A percentile compares a stretch with the other conserved stretches of the same genome.
These are phyloP conservation scores for Aureobasidium sp. DNA, from an alignment of 2,329 filamentous ascomycete genomes.

Conservation along the genomic window DNA sequence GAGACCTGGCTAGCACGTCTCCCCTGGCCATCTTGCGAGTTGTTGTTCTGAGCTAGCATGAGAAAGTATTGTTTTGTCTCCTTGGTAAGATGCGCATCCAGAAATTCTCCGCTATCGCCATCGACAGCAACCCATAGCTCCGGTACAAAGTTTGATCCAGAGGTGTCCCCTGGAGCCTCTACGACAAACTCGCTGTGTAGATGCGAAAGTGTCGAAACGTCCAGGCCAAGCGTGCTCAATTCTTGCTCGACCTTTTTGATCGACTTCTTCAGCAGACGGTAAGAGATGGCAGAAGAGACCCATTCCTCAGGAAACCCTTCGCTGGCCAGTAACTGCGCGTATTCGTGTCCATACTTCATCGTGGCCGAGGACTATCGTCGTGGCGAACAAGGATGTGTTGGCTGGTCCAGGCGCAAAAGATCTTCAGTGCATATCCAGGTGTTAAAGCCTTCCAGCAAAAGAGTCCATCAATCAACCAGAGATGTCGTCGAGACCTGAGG, in stretches of 20 bases:
- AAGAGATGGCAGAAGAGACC: constrained; percentile 70
- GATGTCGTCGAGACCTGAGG: neutral
- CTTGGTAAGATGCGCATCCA: constrained; percentile 60
- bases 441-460: neutral
- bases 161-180: constrained; percentile 16
- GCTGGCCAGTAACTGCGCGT: constrained; percentile 58
- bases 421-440: neutral
- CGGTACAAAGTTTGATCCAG: constrained; percentile 44
- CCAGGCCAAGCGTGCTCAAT: constrained; percentile 61
- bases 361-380: neutral
- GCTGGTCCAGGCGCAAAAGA: constrained; percentile 6
- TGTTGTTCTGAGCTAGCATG: constrained; percentile 26
- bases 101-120: constrained; percentile 54
- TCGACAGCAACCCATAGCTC: constrained; percentile 64
- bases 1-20: neutral
- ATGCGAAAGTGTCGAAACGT: constrained; percentile 58
- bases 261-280: constrained; percentile 79
- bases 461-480: neutral
- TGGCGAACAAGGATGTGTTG: neutral
- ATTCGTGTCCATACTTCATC: constrained; percentile 86
- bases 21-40: neutral
- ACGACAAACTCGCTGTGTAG: constrained; percentile 42
- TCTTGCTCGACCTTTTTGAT: constrained; percentile 72
- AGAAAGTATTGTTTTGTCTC: constrained; percentile 57
- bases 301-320: constrained; percentile 68